Base-by-base conservation (phyloP, 2,329 filamentous ascomycete genomes). In the Paracamarosporium sp. region DNA sequence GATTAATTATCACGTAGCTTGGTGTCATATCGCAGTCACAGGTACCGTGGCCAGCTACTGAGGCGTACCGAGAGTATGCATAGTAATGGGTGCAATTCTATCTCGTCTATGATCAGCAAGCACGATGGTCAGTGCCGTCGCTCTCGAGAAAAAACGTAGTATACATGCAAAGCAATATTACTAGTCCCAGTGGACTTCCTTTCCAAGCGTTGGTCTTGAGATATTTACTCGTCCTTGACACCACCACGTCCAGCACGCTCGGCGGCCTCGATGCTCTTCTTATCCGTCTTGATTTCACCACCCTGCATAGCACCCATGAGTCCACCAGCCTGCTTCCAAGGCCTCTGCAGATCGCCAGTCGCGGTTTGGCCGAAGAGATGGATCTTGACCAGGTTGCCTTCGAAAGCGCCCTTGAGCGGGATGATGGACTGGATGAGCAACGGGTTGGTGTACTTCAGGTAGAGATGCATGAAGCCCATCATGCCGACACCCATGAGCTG, bases 371-470 rank as follows among this genome's bases (percentile, higher is more conserved):
- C 93, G 64, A 93, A 90, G 64, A 99, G 68, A 81, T 98, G 91
- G 74, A 99, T 94, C 87, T 98, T 97, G 84, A 95, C 87, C 71
- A 97, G 84, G 85, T 97, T 98, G 82, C 90, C 86, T 85, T 99
- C 95, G 79, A 99, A 86, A 44, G 93, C 94, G 76, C 90, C 86
- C 89, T 99, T 99, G 80, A 98, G 85, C 31, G 95, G 95, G 76
- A 99, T 95, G 82, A 99, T 97, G 78, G 91, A 96, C 87, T 99
- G 95, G 83, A 99, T 97, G 73, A 97, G 84, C 50, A 99, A 91
- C 40, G 95, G 95, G 88, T 98, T 99, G 83, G 93, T 98, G 89
- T 98, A 99, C 80, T 97, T 93, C 86, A 99, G 91, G 88, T 98
- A 99, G 61, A 99, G 67, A 83, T 99, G 95, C 94, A 99, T 98